Evolutionary conservation across 1,139 yeast genomes (phyloP).

Genomic region (Arxiozyma slooffiae): DNA sequence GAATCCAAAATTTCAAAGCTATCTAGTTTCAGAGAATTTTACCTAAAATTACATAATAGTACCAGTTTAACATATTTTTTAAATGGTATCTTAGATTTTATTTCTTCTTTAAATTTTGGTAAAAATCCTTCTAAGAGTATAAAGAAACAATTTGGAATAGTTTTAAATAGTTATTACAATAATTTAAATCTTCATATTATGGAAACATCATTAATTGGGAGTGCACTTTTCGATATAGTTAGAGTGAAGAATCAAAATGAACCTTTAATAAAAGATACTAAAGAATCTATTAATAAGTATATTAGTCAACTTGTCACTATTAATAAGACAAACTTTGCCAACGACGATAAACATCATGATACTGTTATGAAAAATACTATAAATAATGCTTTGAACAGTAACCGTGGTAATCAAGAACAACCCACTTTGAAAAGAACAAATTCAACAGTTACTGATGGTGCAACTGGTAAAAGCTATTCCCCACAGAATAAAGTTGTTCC

Average conservation of each 20-base stretch:
- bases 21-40: constrained; percentile 8
- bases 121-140: constrained; percentile 9
- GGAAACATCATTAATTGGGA: constrained; percentile 13
- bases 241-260: constrained; percentile 10
- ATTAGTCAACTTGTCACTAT: background rate
- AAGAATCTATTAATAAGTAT: constrained; percentile 10
- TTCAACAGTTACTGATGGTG: constrained; percentile 8
- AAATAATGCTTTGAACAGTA: background rate
- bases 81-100: constrained; percentile 6
- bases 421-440: constrained; percentile 5
- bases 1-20: constrained; percentile 3
- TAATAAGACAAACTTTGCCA: background rate
- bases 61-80: constrained; percentile 8
- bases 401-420: background rate
- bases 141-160: constrained; percentile 7
- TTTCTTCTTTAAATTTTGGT: constrained; percentile 12
- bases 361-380: background rate
- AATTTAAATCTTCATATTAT: constrained; percentile 6
- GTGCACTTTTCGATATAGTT: constrained; percentile 15
- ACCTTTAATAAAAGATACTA: constrained; percentile 15
- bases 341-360: background rate
- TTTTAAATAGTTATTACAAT: constrained; percentile 5
- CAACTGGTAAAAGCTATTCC: background rate
- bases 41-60: background rate
- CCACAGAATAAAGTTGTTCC: too few species aligned